These are phyloP conservation scores for Vanrija pseudolonga DNA, from an alignment of 1,284 basidiomycete genomes.

Conservation along the genomic window DNA sequence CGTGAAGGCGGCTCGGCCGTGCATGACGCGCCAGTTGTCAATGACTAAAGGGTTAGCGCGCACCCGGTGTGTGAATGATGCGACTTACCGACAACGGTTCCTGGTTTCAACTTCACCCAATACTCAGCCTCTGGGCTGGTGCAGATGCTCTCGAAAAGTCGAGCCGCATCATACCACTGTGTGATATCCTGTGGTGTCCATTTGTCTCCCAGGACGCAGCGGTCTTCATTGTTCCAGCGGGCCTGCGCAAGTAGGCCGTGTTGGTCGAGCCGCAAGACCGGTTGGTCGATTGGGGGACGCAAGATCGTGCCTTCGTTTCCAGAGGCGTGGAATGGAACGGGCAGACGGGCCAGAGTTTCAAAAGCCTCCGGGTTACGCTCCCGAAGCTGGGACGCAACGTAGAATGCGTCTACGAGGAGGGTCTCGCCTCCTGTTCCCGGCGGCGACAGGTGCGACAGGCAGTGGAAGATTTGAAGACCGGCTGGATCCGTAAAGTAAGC, in stretches of 20 bases:
- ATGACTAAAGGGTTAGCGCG: constrained; percentile 57
- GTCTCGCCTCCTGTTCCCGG: constrained; percentile 78
- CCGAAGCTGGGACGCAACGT: constrained; percentile 74
- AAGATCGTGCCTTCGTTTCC: constrained; percentile 68
- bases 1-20: constrained; percentile 83
- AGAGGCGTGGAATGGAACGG: constrained; percentile 81
- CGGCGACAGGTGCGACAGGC: constrained; percentile 69
- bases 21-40: constrained; percentile 91
- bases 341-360: constrained; percentile 63
- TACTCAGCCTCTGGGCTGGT: constrained; percentile 80
- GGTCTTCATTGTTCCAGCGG: constrained; percentile 93
- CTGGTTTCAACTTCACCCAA: constrained; percentile 82
- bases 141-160: constrained; percentile 71
- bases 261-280: constrained; percentile 63
- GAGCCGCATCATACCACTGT: constrained; percentile 79
- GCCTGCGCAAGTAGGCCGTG: constrained; percentile 68
- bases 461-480: constrained; percentile 91
- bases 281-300: constrained; percentile 57
- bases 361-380: constrained; percentile 72
- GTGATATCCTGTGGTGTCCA: constrained; percentile 61
- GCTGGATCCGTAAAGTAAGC: constrained; percentile 93
- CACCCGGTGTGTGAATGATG: not conserved
- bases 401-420: constrained; percentile 91
- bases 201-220: constrained; percentile 65
- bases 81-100: constrained; percentile 73